Evolutionary conservation across 768 basidiomycete species (phyloP).

Genomic region (Pleurotus platypus): DNA sequence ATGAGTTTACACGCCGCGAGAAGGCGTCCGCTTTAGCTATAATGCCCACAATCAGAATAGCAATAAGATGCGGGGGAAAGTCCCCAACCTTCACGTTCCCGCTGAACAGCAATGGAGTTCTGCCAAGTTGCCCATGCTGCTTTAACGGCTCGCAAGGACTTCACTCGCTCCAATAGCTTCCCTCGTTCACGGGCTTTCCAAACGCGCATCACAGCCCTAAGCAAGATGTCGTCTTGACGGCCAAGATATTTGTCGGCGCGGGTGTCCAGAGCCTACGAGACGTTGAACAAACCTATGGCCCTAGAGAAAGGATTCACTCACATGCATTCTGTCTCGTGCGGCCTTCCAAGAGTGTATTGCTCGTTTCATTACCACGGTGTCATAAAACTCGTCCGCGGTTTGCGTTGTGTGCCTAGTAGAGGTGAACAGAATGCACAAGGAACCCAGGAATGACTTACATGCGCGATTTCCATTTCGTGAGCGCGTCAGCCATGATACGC

Average conservation of each 20-base stretch:
- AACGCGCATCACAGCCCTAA: conserved; percentile 56
- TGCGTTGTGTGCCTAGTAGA: conserved; percentile 39
- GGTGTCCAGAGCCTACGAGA: conserved; percentile 45
- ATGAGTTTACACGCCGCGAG: conserved; percentile 39
- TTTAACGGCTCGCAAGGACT: conserved; percentile 39
- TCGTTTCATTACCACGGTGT: conserved; percentile 38
- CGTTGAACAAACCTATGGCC: not conserved
- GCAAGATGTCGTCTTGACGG: conserved; percentile 53
- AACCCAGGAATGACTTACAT: conserved; percentile 36
- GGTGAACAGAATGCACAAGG: not conserved
- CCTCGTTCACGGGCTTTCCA: conserved; percentile 72
- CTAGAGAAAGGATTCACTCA: conserved; percentile 24
- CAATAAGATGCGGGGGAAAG: not conserved
- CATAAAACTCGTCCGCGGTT: conserved; percentile 40
- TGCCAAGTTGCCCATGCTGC: conserved; percentile 50
- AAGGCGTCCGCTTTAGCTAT: conserved; percentile 52
- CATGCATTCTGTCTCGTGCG: conserved; percentile 45
- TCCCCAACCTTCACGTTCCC: conserved; percentile 42
- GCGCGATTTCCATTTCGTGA: conserved; percentile 56
- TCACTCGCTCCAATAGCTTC: conserved; percentile 51
- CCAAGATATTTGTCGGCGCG: conserved; percentile 54
- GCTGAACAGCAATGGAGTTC: conserved; percentile 33
- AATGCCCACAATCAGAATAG: conserved; percentile 11
- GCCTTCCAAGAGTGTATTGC: conserved; percentile 54
- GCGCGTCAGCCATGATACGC: conserved; percentile 43